Base-by-base conservation (phyloP, 331 rosid genomes). In the Cydonia oblonga region DNA sequence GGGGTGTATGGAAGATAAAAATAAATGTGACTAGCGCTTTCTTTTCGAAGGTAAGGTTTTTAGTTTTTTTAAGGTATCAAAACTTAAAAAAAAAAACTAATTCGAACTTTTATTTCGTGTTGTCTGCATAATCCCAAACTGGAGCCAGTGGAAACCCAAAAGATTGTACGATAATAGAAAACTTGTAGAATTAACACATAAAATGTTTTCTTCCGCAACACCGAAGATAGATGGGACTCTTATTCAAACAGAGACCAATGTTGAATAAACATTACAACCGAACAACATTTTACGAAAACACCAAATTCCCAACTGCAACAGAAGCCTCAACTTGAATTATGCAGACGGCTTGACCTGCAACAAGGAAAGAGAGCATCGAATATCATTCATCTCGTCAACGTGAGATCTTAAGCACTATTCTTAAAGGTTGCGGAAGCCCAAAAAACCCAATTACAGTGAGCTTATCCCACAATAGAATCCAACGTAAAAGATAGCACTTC, bases 181-280 rank as follows among this genome's bases (percentile, higher is more conserved):
- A 14, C 46, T 70, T 24, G 29, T 19, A 29, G 53, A 28, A 35
- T n/a, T 57, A 22, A 56, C 23, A 13, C 30, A 23, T 54, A 5
- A 33, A 53, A 63, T 2, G 32, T 7, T 10, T 38, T 20, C 6
- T 13, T 40, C 67, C 49, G 30, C 30, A 66, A 32, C 25, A 75
- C 76, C 73, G 44, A 16, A 75, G 68, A 76, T 9, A 54, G 73
- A 77, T 24, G 70, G 70, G 70, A 87, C 81, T 30, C 77, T 82
- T 87, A 85, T 85, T 86, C 23, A 70, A 75, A 63, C 81, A 52
- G 28, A 52, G 44, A 60, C 63, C 35, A 65, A 18, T 35, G 35
- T 11, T 24, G 38, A 68, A 10, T 22, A 66, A 58, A 35, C 54
- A 71, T 9, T 11, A 9, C 57, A 46, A 57, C 38, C 25, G 26